Evolutionary conservation across 805 yeast genomes (phyloP), one percentile per base, ranked within the genome.

Genomic region (Candida vartiovaarae): DNA sequence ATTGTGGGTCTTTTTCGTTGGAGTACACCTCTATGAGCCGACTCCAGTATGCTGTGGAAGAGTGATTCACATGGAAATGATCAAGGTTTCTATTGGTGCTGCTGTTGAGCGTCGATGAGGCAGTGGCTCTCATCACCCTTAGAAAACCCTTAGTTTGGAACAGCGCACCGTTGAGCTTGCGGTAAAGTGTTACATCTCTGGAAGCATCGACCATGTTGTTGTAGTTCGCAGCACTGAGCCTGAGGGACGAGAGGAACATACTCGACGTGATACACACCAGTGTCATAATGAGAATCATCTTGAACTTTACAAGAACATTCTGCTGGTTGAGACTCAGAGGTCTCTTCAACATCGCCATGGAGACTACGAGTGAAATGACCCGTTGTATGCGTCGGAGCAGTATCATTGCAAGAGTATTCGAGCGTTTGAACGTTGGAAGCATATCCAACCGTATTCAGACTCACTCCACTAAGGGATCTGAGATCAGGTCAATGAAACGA

Each of bases 301-400:
- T 56, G 32, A 52, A 53, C 42, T 52, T 56, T 41, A 55, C 48
- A 36, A 51, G 47, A 10, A 44, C 28, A 35, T 55, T 54, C 38
- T 47, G 51, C 4, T 42, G 41, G 20, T 15, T 15, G 20, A 15
- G 20, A 15, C 20, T 15, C 20, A 15, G 20, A 15, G 20, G 20
- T 15, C 20, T 15, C 20, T 15, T 15, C 20, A 15, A 15, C 20
- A 15, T 15, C 20, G 20, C 20, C 20, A 15, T 15, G 20, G 20
- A 15, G 20, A 15, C 20, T 15, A 15, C 20, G 20, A 15, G 20
- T 15, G 20, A 15, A 15, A 15, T 15, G 20, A 15, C 20, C 20
- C 20, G 20, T 15, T 15, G 20, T 15, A 15, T 15, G 20, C 20
- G 20, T 15, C 20, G 20, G 20, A 15, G 20, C 20, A 15, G 20